Evolutionary conservation across 805 yeast genomes (phyloP).

Genomic region (Cyberlindnera veronae): DNA sequence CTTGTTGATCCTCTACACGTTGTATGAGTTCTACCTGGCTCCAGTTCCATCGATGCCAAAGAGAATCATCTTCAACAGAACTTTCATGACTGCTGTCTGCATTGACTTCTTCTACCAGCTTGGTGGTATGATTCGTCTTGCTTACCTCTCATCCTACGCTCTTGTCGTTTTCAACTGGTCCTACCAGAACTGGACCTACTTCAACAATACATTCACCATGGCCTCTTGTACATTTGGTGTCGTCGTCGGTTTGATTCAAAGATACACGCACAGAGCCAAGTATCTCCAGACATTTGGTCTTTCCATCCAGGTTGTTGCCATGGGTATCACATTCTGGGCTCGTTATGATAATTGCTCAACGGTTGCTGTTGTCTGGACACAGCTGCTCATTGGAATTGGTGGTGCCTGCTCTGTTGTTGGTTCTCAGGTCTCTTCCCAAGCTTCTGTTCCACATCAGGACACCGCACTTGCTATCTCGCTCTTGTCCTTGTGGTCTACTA

Average conservation of each 20-base stretch:
- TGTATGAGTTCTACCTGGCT: constrained; percentile 35
- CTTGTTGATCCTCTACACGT: constrained; percentile 31
- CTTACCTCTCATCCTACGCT: constrained; percentile 35
- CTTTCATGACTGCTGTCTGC: constrained; percentile 33
- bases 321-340: constrained; percentile 30
- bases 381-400: constrained; percentile 37
- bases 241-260: constrained; percentile 33
- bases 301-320: constrained; percentile 32
- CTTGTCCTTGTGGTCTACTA: constrained; percentile 31
- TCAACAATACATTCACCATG: constrained; percentile 35
- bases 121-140: constrained; percentile 29
- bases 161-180: constrained; percentile 32
- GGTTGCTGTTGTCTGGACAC: constrained; percentile 31
- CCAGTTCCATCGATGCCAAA: constrained; percentile 38
- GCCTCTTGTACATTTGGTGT: constrained; percentile 37
- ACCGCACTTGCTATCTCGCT: constrained; percentile 38
- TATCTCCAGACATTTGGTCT: constrained; percentile 34
- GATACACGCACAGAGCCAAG: constrained; percentile 37
- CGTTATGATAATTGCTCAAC: constrained; percentile 23
- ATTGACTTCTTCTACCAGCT: constrained; percentile 33
- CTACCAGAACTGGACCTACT: constrained; percentile 35
- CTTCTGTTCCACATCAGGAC: constrained; percentile 41
- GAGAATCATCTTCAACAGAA: constrained; percentile 34
- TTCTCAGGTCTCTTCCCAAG: constrained; percentile 36
- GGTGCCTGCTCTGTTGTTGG: constrained; percentile 38